Base-by-base conservation (phyloP, 345 rosid genomes). In the Mangifera indica region DNA sequence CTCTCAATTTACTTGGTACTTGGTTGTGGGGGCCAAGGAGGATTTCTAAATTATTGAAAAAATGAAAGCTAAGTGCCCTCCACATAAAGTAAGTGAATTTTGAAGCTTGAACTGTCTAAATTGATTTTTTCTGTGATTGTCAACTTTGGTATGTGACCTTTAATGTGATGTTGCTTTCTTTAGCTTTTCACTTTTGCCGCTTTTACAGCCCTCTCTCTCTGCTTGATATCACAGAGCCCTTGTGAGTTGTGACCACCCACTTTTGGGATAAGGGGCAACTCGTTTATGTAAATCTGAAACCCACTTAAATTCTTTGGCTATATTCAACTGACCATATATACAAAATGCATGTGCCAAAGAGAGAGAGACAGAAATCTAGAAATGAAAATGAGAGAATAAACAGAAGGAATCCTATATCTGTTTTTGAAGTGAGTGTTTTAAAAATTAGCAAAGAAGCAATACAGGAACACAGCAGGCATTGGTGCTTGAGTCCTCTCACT, bases 181-280 rank as follows among this genome's bases (percentile, higher is more conserved):
- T 56, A 21, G 46, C 66, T 46, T 71, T 71, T 58, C 22, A 15
- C 49, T 32, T 49, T 48, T 32, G 66, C 51, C 13, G 22, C 32
- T 48, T 71, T 51, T 71, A 46, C 66, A 12, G 57, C 13, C 58
- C 15, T 70, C 56, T 59, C 15, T 70, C 56, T 59, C 42, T 37
- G 42, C 42, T 37, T 37, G 55, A 65, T 10, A 8, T 71, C 60
- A 71, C 60, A 34, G 60, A 13, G 34, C 15, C 34, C 67, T 51
- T 37, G 67, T 48, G 55, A n/a, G n/a, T n/a, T n/a, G n/a, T n/a
- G n/a, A n/a, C n/a, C n/a, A 53, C 67, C 67, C 74, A 60, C 74
- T 60, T 60, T 32, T 61, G 9, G 52, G 58, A 61, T 49, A 61
- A 71, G 74, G 15, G 37, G 37, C 40, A 34, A 48, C 20, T 54